Base-by-base conservation (phyloP, 495 filamentous ascomycete genomes). In the Hypoxylon subgilvum region DNA sequence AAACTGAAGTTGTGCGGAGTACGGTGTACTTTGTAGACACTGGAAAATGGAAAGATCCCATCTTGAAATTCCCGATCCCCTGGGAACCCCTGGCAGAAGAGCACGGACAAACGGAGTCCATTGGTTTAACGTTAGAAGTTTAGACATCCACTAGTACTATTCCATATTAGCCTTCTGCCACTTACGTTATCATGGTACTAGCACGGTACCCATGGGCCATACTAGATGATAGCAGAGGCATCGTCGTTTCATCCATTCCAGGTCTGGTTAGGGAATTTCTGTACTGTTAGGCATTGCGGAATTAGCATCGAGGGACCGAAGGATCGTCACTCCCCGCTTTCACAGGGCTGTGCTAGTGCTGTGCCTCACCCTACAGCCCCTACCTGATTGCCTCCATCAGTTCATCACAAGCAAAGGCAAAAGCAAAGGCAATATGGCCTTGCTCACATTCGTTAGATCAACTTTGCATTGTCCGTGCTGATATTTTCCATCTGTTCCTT, bases 271-370 rank as follows among this genome's bases (percentile, higher is more conserved):
- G n/a, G n/a, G n/a, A n/a, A n/a, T n/a, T n/a, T n/a, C n/a, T n/a
- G n/a, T n/a, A n/a, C n/a, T n/a, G 22, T 27, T 44, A 35, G 23
- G 22, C 40, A 27, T 18, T 43, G 25, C 32, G 38, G 32, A 48
- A 47, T 35, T 60, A 55, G 39, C 23, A 41, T 16, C 27, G 23
- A 50, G 39, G 47, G 34, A n/a, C 59, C 34, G 52, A 57, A 52
- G 59, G 59, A 63, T 63, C 52, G 46, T 56, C 39, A 3, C 32
- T 36, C 52, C 39, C 52, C 58, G 45, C 52, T 48, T 34, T 31
- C 41, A 38, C 52, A 57, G 59, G 59, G 59, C 59, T 63, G 46
- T 62, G 58, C 39, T 61, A 41, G 30, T 22, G 35, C 43, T 50
- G 16, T 28, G 47, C 40, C 40, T 36, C 49, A 22, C 3, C 16